These are phyloP conservation scores for Aspergillus indologenus DNA, from an alignment of 495 filamentous ascomycete genomes.

Conservation along the genomic window DNA sequence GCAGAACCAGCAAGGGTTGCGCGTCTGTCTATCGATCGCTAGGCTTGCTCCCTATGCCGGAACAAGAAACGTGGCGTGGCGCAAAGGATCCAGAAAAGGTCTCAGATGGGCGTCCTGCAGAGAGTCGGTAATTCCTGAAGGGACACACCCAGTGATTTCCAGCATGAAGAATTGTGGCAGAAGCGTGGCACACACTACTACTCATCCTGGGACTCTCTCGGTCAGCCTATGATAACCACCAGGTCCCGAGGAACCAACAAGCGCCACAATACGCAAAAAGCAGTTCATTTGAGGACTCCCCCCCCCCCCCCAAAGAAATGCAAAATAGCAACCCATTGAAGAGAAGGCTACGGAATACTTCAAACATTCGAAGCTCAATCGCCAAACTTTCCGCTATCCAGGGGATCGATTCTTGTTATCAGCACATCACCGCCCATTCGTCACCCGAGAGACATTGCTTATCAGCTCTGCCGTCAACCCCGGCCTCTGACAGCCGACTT, in stretches of 20 bases:
- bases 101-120: not conserved
- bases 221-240: not conserved
- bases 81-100: not conserved
- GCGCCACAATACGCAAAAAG: not conserved
- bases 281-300: no score
- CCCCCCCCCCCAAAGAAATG: no score
- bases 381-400: no score
- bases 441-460: conserved; percentile 1
- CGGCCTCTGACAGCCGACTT: not conserved
- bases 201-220: not conserved
- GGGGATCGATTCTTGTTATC: not conserved
- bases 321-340: no score
- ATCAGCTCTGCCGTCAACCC: not conserved
- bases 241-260: not conserved
- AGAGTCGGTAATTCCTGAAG: no score
- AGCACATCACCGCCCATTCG: not conserved
- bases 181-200: conserved; percentile 1
- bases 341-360: no score
- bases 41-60: not conserved
- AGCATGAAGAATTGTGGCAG: not conserved
- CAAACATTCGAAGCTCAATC: no score
- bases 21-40: not conserved
- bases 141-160: no score
- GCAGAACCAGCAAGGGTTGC: not conserved
- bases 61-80: conserved; percentile 6